Base-by-base conservation (phyloP, 2,329 filamentous ascomycete species). In the Cryphonectria nitschkei region DNA sequence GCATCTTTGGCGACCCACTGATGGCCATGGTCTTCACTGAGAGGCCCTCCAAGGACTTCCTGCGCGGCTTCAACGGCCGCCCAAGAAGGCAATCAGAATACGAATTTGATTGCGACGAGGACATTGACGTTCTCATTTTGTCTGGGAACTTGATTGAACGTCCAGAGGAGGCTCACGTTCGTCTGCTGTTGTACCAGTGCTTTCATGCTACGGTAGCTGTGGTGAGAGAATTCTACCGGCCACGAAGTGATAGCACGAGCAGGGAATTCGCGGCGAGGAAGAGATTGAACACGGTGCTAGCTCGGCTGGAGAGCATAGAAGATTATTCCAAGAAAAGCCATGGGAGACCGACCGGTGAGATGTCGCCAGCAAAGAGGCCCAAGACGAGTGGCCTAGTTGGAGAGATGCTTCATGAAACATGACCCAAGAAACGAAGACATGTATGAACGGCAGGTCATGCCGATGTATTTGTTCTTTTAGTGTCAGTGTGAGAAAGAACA, bases 1-100 rank as follows among this genome's bases (percentile, higher is more conserved):
- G 85, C 60, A 74, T 89, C 14, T 90, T 90, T 73, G 88, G 88
- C 14, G 89, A 90, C 72, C 87, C 88, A 0, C 76, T 90, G 2
- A 80, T 91, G 65, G 82, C 85, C 2, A 81, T 80, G 3, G 81
- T 82, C 8, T 87, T 90, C 74, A 82, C 80, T 74, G 81, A 83
- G 19, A 76, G 80, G 26, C 81, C 84, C 0, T 83, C 80, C 5
- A 74, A 80, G 16, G 81, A 83, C 0, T 85, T 89, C 46, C 77
- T 87, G 37, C 77, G 78, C 39, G 87, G 87, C 0, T 88, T 86
- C 74, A 77, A 79, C 43, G 76, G 75, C 26, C 70, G 32, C 50
- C 37, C 29, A 58, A 58, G 37, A 9, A 43, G 68, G 14, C 50
- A 75, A 1, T 41, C 52, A 9, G 41, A 68, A 34, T 70, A 74